Base-by-base conservation (phyloP, 768 basidiomycete species). In the Mycena vitilis region DNA sequence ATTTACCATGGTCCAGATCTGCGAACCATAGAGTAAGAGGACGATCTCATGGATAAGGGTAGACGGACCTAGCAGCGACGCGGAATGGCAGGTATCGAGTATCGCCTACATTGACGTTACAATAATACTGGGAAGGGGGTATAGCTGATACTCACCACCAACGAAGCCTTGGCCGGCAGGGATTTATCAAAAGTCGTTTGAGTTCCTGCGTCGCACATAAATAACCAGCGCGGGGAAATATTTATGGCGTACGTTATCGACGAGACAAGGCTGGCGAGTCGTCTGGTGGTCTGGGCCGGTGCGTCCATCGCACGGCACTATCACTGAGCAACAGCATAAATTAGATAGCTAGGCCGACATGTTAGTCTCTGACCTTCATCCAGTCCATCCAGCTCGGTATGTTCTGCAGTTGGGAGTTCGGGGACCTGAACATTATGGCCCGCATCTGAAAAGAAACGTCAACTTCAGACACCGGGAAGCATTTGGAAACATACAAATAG, bases 41-140 rank as follows among this genome's bases (percentile, higher is more conserved):
- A 6, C 30, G 47, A 16, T 10, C 22, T 30, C 3, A 5, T 30
- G 30, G 30, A 1, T 16, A 38, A 16, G n/a, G n/a, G 10, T 18
- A 23, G 25, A 8, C 53, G 12, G 44, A 60, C 65, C 59, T 22
- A 66, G 20, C 20, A 66, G 34, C 8, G 65, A 54, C 4, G 59
- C 65, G 20, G 65, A 66, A 54, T 66, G 65, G 45, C 65, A 66
- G 2, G 65, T 66, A 23, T 66, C 65, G 5, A 66, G 60, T 1
- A 67, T 38, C 3, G 60, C 60, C 60, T 67, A 22, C 3, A 62
- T 11, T 10, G 4, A 1, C 16, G 18, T 42, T 30, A 11, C 23
- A 30, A 7, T 1, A 9, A n/a, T 45, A 25, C n/a, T n/a, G 18
- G 23, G 4, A 20, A 30, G 30, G 45, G 34, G 18, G 15, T 18